These are phyloP conservation scores for Oenanthe javanica DNA, from an alignment of 140 eudicot genomes.

Conservation along the genomic window DNA sequence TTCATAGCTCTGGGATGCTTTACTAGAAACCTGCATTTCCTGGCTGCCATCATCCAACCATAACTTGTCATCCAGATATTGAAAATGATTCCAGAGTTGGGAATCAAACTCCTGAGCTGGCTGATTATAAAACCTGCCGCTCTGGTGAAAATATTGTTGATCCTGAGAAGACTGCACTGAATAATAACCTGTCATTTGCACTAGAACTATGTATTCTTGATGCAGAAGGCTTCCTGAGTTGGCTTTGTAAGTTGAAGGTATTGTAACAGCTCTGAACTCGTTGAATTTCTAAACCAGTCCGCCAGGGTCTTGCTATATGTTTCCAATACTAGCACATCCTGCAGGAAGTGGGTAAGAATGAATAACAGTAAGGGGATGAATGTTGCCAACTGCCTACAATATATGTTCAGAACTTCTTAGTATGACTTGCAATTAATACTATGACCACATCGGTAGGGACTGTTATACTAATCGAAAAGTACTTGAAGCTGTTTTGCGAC, in stretches of 20 bases:
- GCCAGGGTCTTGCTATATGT: neutral
- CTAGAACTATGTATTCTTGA: neutral
- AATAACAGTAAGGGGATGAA: neutral
- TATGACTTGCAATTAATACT: neutral
- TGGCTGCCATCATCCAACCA: constrained; percentile 24
- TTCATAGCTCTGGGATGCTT: constrained; percentile 13
- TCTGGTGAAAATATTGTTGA: neutral
- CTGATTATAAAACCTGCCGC: constrained; percentile 3
- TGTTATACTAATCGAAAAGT: neutral
- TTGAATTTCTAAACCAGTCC: neutral
- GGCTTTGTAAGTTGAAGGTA: neutral
- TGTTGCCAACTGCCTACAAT: neutral
- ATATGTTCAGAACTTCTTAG: neutral
- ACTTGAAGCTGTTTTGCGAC: neutral
- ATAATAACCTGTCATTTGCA: neutral
- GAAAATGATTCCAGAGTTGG: constrained; percentile 19
- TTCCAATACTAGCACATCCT: constrained; percentile 5
- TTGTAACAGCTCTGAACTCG: neutral
- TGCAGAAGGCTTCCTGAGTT: neutral
- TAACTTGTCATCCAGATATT: constrained; percentile 19
- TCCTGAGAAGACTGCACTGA: constrained; percentile 12
- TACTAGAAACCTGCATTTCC: constrained; percentile 25
- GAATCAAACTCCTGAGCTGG: constrained; percentile 28
- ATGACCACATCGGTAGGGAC: neutral
- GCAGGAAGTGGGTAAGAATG: neutral